Percentiles rank a stretch among this genome's conserved stretches.
Conservation (phyloP, 2,329 filamentous ascomycete genomes). For the Aspergillus neoniger region DNA sequence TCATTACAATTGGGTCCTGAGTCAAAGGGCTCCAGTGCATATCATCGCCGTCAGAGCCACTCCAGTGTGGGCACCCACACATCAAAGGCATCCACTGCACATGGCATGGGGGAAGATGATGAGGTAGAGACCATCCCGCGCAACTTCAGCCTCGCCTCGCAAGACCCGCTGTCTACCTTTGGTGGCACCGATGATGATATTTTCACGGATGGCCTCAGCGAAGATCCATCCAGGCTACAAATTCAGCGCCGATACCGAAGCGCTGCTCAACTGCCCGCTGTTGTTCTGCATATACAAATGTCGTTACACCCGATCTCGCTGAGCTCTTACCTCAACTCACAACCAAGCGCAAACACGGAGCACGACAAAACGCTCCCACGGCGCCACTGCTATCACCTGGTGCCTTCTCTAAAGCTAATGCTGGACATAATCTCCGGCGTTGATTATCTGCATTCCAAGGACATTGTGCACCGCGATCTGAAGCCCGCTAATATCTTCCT, state of each 20-base stretch:
- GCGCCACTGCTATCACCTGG: conserved; percentile 64
- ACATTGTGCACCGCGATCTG: conserved; percentile 66
- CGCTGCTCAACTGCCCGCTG: conserved; percentile 33
- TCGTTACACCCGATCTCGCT: conserved; percentile 65
- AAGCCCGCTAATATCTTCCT: conserved; percentile 71
- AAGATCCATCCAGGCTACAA: conserved; percentile 37
- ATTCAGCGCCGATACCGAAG: conserved; percentile 27
- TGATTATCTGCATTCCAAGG: conserved; percentile 63
- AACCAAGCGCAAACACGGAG: conserved; percentile 24
- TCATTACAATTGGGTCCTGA: background rate
- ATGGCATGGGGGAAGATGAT: conserved; percentile 46
- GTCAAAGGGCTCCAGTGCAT: background rate
- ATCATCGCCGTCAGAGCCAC: conserved; percentile 26
- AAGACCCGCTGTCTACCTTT: conserved; percentile 38
- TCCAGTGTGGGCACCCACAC: conserved; percentile 43
- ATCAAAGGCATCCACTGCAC: conserved; percentile 44
- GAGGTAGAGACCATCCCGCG: conserved; percentile 54
- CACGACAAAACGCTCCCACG: conserved; percentile 25
- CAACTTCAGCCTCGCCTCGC: conserved; percentile 34
- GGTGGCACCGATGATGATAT: conserved; percentile 41
- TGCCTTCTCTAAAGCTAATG: conserved; percentile 60
- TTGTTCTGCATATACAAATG: conserved; percentile 69
- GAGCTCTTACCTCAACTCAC: conserved; percentile 57
- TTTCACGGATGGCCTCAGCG: conserved; percentile 45
- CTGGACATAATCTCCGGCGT: conserved; percentile 63